Evolutionary conservation across 352 stramenopile genomes (phyloP).

Genomic region (Plasmopara muralis): DNA sequence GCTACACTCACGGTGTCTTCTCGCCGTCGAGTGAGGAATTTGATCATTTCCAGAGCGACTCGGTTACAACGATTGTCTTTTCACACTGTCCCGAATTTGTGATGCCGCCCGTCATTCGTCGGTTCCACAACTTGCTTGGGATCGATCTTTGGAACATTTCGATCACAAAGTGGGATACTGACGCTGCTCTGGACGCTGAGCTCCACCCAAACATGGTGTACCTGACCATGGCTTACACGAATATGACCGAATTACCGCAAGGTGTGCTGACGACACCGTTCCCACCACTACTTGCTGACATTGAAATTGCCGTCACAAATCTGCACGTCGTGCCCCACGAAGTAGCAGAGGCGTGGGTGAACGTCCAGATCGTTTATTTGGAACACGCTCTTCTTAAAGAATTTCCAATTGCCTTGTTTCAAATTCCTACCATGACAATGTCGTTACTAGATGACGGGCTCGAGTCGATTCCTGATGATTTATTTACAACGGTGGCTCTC

Average conservation of each 20-base stretch:
- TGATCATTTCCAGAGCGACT: constrained; percentile 21
- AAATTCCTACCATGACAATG: neutral
- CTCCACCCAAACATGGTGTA: constrained; percentile 30
- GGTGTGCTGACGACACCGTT: constrained; percentile 25
- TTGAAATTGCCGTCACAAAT: constrained; percentile 41
- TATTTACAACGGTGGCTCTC: neutral
- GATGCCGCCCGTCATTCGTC: constrained; percentile 28
- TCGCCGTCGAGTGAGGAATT: constrained; percentile 4
- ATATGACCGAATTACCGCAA: constrained; percentile 41
- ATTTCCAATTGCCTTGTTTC: constrained; percentile 2
- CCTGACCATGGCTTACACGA: constrained; percentile 37
- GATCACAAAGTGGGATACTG: constrained; percentile 25
- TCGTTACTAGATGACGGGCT: constrained; percentile 4
- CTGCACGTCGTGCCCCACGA: constrained; percentile 21
- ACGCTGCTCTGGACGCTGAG: constrained; percentile 28
- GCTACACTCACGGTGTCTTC: constrained; percentile 16
- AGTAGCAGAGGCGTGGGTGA: constrained; percentile 20
- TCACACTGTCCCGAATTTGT: constrained; percentile 32
- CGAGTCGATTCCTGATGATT: neutral
- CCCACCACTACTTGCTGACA: constrained; percentile 34
- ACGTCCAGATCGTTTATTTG: constrained; percentile 1
- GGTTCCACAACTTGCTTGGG: constrained; percentile 40
- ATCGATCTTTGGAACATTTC: constrained; percentile 57
- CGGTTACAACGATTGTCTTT: constrained; percentile 31
- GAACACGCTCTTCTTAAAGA: constrained; percentile 1